Base-by-base conservation (phyloP, 345 rosid species). In the Brassica cretica region DNA sequence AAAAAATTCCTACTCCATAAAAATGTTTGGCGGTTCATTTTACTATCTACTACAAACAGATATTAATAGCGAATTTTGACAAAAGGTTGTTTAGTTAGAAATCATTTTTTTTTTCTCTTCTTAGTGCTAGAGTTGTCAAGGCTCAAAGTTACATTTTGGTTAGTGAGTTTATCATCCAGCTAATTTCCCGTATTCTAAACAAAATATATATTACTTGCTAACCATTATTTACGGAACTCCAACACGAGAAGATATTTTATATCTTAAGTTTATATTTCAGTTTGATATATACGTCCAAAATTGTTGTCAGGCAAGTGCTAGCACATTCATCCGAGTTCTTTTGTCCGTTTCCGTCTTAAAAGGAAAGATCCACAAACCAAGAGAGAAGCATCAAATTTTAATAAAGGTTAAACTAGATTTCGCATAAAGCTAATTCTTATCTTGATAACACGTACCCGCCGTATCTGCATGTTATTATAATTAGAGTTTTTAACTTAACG, bases 381-480 rank as follows among this genome's bases (percentile, higher is more conserved):
- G 56, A 14, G 56, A 49, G 56, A 14, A 49, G n/a, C 18, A 49
- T 49, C 6, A 18, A n/a, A 46, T 14, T 49, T 14, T 49, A 49
- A 41, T 49, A 49, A 49, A 49, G 56, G 56, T 49, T 49, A 49
- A 41, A 49, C 2, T 49, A 49, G 56, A 6, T 49, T 49, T 49
- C 18, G 56, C 56, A n/a, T 1, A 49, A 49, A 5, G 56, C 56
- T 25, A 62, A 32, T 32, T 21, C 35, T 64, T 49, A 49, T 68
- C 27, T 69, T 32, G 63, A 27, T 59, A 41, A n/a, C 72, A 77
- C 76, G 76, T 49, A 49, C 56, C 18, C 69, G 5, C n/a, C 71
- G 44, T 77, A 53, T 18, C 39, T 71, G 76, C 71, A 64, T 64
- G 80, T 75, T 16, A 15, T 76, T 68, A 18, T 25, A 66, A 56